Evolutionary conservation across 768 basidiomycete species (phyloP), one percentile per base, ranked within the genome.

Genomic region (Podaxis mareebaensis): DNA sequence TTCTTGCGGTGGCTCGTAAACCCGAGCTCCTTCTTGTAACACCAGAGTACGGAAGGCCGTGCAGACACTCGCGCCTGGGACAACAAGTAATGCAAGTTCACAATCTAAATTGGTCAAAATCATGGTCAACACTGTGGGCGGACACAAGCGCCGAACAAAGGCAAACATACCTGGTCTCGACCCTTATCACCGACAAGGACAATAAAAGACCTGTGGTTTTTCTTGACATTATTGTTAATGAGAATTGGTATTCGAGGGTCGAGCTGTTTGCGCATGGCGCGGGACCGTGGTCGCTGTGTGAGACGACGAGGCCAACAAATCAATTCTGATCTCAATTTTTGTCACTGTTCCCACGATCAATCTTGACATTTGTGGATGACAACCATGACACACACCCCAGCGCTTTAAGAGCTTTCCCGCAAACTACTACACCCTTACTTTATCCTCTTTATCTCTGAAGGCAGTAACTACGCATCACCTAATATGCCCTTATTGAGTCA

Each of bases 1-100:
- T 98, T 97, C 78, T 97, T 99, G 33, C 96, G 90, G 77, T 99
- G 96, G 67, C 86, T 95, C 8, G 95, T 95, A 71, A 99, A 99
- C 0, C 96, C 96, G 0, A 99, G 82, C 42, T 99, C 96, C 73
- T 98, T 99, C 79, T 97, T 99, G 82, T 99, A 99, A 69, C 95
- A 97, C 97, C 97, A 99, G 65, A 99, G 77, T 1, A 97, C 95
- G 6, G 91, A 93, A 1, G 95, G 95, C 15, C 95, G 82, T 3
- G 93, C 91, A 22, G 93, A 95, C 2, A 95, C 88, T 59, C 91
- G 84, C 13, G 92, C 91, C 74, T 98, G 96, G 0, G 95, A 95
- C 17, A 99, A 85, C 52, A 99, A 74, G 75, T 92, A 99, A 75
- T 99, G 96, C 30, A 99, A 81, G 74, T 99, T 99, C 60, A 98